Evolutionary conservation across 2,329 filamentous ascomycete species (phyloP).

Genomic region (Cercospora sp.): DNA sequence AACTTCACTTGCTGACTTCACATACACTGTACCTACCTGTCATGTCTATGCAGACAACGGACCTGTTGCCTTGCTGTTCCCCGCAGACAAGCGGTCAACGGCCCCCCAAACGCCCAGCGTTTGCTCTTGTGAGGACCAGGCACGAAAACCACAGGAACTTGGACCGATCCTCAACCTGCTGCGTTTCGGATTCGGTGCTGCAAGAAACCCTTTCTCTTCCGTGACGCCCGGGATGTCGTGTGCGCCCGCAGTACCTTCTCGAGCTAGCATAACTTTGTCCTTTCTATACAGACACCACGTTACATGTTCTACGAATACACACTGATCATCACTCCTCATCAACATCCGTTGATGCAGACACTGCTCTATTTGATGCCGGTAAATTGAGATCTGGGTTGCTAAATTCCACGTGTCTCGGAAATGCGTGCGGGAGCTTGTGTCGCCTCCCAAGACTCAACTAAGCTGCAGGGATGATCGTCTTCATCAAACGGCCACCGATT

Average conservation of each 20-base stretch:
- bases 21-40: background rate
- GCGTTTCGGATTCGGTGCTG: constrained; percentile 13
- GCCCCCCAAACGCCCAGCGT: background rate
- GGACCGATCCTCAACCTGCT: constrained; percentile 3
- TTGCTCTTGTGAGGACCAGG: constrained; percentile 6
- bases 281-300: background rate
- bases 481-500: constrained; percentile 4
- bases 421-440: constrained; percentile 8
- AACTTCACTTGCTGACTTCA: background rate
- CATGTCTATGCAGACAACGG: background rate
- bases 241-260: background rate
- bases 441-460: constrained; percentile 4
- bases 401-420: constrained; percentile 12
- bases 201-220: constrained; percentile 1
- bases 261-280: background rate
- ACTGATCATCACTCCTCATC: background rate
- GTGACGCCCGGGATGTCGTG: background rate
- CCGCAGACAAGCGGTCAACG: background rate
- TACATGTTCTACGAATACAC: background rate
- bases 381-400: background rate
- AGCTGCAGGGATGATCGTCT: constrained; percentile 7
- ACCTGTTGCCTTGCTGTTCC: background rate
- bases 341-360: background rate
- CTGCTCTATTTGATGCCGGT: background rate
- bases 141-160: constrained; percentile 5